A percentile compares a stretch with the other conserved stretches of the same genome.
Evolutionary conservation across 2,329 filamentous ascomycete genomes (phyloP).

Genomic region (Nigrospora osmanthi): DNA sequence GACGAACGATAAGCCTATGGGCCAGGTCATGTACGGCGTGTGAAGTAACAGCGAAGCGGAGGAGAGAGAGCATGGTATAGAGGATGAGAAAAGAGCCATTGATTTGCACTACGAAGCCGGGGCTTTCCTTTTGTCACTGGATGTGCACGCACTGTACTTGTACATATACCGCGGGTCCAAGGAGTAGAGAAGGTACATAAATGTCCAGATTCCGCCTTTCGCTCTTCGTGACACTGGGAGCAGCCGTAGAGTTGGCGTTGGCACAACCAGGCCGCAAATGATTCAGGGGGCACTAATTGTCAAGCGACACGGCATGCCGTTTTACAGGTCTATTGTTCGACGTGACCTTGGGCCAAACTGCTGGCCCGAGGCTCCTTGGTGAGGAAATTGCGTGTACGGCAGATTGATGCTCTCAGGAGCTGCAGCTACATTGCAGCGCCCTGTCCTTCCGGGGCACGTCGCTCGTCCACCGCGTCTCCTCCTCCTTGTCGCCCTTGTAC

Average conservation of each 20-base stretch:
- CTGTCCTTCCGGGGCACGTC: conserved; percentile 74
- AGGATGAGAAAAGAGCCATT: conserved; percentile 4
- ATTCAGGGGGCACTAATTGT: too few species aligned
- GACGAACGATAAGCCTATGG: conserved; percentile 53
- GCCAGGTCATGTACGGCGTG: conserved; percentile 51
- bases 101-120: conserved; percentile 4
- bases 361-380: too few species aligned
- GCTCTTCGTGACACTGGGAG: too few species aligned
- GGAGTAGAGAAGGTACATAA: conserved; percentile 7
- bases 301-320: too few species aligned
- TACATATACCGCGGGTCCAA: conserved; percentile 16
- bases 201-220: not conserved
- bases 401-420: conserved; percentile 50
- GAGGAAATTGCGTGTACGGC: too few species aligned
- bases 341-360: too few species aligned
- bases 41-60: conserved; percentile 21
- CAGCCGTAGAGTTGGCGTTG: too few species aligned
- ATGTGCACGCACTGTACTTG: conserved; percentile 11
- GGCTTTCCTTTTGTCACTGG: conserved; percentile 6
- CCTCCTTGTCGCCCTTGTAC: conserved; percentile 53
- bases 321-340: too few species aligned
- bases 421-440: conserved; percentile 92
- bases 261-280: too few species aligned
- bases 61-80: conserved; percentile 2
- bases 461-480: conserved; percentile 76